A percentile compares a stretch with the other conserved stretches of the same genome.
phyloP scores from a whole-genome alignment of 192 early-diverging fungal genomes.

The Coemansia aciculifera region DNA sequence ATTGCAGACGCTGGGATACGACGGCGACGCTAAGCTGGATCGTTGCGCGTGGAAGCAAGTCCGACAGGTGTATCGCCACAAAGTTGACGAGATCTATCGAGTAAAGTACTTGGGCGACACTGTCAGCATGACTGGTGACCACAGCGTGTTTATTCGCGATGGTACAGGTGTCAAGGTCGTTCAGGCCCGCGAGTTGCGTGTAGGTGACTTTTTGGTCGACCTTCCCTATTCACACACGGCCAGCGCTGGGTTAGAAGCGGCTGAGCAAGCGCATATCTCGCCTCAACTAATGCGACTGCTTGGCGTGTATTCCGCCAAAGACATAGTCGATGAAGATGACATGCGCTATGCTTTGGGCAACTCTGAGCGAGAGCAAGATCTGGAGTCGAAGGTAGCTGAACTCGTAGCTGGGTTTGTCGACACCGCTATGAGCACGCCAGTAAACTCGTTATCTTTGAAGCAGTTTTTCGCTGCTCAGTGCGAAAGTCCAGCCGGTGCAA shows the following conservation, averaged over 20 bases:
- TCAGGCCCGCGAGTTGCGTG: constrained; percentile 39
- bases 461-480: constrained; percentile 41
- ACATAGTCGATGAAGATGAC: neutral
- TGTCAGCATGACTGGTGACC: constrained; percentile 52
- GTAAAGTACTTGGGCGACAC: constrained; percentile 45
- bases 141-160: constrained; percentile 52
- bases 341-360: constrained; percentile 14
- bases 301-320: constrained; percentile 30
- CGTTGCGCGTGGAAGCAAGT: constrained; percentile 47
- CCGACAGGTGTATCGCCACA: constrained; percentile 53
- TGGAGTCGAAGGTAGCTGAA: neutral
- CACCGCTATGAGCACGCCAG: neutral
- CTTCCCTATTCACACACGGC: constrained; percentile 32
- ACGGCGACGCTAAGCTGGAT: constrained; percentile 23
- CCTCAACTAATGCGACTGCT: constrained; percentile 27
- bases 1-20: constrained; percentile 48
- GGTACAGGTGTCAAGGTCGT: constrained; percentile 26
- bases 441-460: constrained; percentile 18
- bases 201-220: constrained; percentile 48
- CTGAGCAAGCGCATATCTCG: constrained; percentile 15
- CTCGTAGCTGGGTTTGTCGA: neutral
- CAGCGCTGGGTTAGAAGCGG: constrained; percentile 20
- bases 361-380: neutral
- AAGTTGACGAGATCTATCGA: constrained; percentile 48
- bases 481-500: neutral